These are phyloP conservation scores for Fusarium sambucinum DNA, from an alignment of 2,329 filamentous ascomycete genomes.

Conservation along the genomic window DNA sequence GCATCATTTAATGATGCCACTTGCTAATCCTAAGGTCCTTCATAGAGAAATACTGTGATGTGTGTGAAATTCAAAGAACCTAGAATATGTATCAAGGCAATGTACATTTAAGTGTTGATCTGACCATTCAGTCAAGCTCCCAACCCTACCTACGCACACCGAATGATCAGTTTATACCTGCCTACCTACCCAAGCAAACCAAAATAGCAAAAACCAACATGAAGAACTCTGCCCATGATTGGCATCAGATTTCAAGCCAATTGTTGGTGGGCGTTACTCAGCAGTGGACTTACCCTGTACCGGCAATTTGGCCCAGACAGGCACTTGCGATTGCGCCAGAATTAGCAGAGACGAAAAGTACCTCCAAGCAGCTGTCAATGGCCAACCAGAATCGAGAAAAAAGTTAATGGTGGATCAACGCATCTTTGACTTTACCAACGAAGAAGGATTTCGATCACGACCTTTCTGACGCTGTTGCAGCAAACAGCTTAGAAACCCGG, in stretches of 20 bases:
- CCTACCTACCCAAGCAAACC: background rate
- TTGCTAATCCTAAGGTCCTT: no score
- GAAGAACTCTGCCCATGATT: background rate
- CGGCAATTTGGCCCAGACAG: background rate
- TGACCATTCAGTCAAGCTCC: background rate
- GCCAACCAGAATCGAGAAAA: constrained; percentile 31
- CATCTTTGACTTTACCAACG: constrained; percentile 14
- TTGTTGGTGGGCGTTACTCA: background rate
- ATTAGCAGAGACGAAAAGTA: constrained; percentile 2
- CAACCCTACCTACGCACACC: no score
- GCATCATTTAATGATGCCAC: no score
- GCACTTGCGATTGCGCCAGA: background rate
- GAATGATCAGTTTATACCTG: background rate
- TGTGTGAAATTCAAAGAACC: background rate
- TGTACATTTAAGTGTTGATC: background rate
- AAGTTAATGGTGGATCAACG: constrained; percentile 29
- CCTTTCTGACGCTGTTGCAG: background rate
- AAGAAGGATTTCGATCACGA: constrained; percentile 18
- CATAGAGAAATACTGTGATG: no score
- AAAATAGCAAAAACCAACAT: background rate
- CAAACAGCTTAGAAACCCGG: background rate
- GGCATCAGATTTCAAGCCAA: background rate
- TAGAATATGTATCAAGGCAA: background rate
- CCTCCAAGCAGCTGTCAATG: background rate
- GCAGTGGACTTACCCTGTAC: background rate